These are phyloP conservation scores for Oryza rufipogon DNA, from an alignment of 176 grass and related monocot species.

Conservation along the genomic window DNA sequence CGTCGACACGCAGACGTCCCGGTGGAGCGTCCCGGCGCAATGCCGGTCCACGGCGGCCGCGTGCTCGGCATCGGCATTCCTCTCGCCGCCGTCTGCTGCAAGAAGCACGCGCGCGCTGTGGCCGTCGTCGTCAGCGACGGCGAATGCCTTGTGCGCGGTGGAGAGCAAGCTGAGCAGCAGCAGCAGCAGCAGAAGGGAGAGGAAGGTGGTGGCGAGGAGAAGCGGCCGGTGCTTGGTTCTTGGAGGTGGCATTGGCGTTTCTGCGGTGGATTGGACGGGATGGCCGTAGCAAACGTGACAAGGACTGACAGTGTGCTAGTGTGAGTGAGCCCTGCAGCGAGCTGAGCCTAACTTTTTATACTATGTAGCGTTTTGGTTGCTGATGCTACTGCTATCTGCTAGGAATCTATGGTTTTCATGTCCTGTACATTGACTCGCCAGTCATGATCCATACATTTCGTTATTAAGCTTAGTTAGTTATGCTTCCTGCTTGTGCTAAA, in stretches of 20 bases:
- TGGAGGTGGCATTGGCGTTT: conserved; percentile 38
- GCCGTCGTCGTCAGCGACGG: not conserved
- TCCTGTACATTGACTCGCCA: not conserved
- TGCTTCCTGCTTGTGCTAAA: not conserved
- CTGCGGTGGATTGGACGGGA: conserved; percentile 1
- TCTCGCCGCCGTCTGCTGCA: not conserved
- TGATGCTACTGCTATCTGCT: not conserved
- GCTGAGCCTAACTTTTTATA: conserved; percentile 23
- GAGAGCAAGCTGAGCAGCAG: not conserved
- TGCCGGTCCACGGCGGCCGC: conserved; percentile 51
- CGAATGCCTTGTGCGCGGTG: conserved; percentile 22
- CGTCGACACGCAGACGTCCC: conserved; percentile 71
- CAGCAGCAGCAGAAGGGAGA: not conserved
- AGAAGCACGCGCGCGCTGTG: not conserved
- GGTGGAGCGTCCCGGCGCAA: conserved; percentile 80
- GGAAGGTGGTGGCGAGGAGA: conserved; percentile 4
- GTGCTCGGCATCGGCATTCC: not conserved
- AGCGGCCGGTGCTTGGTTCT: conserved; percentile 10
- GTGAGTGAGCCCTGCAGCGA: not conserved
- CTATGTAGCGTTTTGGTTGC: not conserved
- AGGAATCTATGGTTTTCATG: not conserved
- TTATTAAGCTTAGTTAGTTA: not conserved
- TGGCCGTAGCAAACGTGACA: conserved; percentile 31
- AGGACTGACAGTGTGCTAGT: conserved; percentile 18
- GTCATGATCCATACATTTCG: not conserved